Conservation (phyloP, 2,329 filamentous ascomycete genomes). For the Xylaria sp. region DNA sequence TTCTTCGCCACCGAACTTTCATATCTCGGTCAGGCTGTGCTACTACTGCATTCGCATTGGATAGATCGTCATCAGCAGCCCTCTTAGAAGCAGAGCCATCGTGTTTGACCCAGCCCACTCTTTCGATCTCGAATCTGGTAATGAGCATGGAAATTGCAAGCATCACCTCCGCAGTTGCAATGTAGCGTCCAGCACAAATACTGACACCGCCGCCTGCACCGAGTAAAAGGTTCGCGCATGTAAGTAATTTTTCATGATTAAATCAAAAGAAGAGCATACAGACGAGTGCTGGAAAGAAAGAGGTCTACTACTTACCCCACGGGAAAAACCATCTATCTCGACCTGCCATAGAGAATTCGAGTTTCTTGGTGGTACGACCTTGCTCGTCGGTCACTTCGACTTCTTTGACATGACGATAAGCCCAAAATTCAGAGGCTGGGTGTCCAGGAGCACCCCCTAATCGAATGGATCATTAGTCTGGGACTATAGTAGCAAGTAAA, state of each 20-base stretch:
- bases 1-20: background rate
- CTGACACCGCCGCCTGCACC: background rate
- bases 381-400: background rate
- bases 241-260: background rate
- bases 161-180: background rate
- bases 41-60: background rate
- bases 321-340: background rate
- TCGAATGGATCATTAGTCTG: background rate
- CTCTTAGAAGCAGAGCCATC: background rate
- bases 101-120: background rate
- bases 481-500: too few species aligned
- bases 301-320: background rate
- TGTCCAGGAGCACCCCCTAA: background rate
- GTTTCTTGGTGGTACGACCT: background rate
- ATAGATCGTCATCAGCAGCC: background rate
- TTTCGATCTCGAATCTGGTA: background rate
- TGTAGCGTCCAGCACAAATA: background rate
- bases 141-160: background rate
- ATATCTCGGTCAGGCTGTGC: background rate
- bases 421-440: slow-evolving; percentile 1
- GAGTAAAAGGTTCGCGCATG: background rate
- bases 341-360: background rate
- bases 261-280: background rate
- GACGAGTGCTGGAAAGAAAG: background rate
- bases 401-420: background rate